Percentiles rank a stretch among this genome's conserved stretches.
These are phyloP conservation scores for Claviceps sp. DNA, from an alignment of 2,329 filamentous ascomycete genomes.

Conservation along the genomic window DNA sequence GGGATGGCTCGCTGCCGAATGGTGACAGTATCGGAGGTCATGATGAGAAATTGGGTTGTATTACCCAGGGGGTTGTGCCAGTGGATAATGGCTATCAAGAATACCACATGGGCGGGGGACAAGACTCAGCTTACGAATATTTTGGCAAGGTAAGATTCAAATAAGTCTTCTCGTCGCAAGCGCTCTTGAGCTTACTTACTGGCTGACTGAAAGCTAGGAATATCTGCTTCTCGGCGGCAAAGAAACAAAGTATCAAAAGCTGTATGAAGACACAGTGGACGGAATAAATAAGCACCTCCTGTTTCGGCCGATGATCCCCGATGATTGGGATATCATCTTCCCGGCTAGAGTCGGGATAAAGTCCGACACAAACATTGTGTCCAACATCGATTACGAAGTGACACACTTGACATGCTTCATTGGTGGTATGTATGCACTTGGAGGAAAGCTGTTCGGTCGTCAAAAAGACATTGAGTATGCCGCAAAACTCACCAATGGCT, in stretches of 20 bases:
- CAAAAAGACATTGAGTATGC: constrained; percentile 32
- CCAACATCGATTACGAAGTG: constrained; percentile 42
- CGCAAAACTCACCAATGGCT: constrained; percentile 37
- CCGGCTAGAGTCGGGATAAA: constrained; percentile 46
- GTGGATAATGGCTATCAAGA: constrained; percentile 30
- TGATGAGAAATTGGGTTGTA: constrained; percentile 33
- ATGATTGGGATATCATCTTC: constrained; percentile 58
- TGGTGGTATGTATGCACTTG: constrained; percentile 52
- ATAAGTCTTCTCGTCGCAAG: not conserved
- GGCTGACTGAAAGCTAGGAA: constrained; percentile 29
- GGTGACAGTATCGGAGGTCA: constrained; percentile 15
- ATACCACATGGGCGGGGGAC: constrained; percentile 49
- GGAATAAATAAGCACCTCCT: constrained; percentile 61
- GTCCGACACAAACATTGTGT: constrained; percentile 21
- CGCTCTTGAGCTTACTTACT: not conserved
- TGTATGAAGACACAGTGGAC: constrained; percentile 57
- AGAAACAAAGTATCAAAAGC: constrained; percentile 54
- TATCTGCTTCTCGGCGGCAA: constrained; percentile 66
- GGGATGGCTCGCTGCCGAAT: constrained; percentile 14
- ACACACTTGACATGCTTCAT: constrained; percentile 54
- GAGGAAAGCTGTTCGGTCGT: constrained; percentile 39
- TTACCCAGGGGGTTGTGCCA: constrained; percentile 44
- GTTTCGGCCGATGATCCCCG: constrained; percentile 61
- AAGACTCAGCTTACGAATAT: constrained; percentile 62
- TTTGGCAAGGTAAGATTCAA: constrained; percentile 40